Evolutionary conservation across 2,329 filamentous ascomycete species (phyloP).

Genomic region (Colletotrichum lupini): DNA sequence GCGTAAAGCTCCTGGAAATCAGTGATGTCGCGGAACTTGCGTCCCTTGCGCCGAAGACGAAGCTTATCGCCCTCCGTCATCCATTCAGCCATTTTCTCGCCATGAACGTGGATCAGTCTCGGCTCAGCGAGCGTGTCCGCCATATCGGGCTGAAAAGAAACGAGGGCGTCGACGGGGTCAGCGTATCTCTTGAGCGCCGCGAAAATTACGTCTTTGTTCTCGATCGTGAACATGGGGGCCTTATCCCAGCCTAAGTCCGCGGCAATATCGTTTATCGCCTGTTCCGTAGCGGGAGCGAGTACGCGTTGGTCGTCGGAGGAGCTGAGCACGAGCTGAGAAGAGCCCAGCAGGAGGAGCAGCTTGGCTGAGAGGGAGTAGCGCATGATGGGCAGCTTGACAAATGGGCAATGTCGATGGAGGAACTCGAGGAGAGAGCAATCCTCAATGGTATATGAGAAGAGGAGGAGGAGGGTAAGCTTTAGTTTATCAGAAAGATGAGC

Average conservation of each 20-base stretch:
- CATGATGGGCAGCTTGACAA: background rate
- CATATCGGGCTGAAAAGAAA: constrained; percentile 41
- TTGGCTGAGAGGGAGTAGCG: constrained; percentile 25
- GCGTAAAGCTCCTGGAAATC: constrained; percentile 64
- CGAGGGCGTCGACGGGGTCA: constrained; percentile 44
- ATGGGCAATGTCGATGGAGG: background rate
- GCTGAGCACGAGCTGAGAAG: constrained; percentile 20
- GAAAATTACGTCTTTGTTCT: constrained; percentile 35
- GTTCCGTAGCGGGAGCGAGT: background rate
- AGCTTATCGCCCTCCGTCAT: constrained; percentile 81
- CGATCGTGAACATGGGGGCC: background rate
- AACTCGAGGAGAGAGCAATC: background rate
- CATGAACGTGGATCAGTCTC: constrained; percentile 72
- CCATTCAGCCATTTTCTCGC: constrained; percentile 71
- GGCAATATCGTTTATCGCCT: background rate
- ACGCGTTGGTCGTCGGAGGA: constrained; percentile 19
- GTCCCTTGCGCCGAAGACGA: constrained; percentile 71
- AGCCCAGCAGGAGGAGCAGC: constrained; percentile 26
- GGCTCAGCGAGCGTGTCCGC: constrained; percentile 50
- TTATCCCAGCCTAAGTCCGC: background rate
- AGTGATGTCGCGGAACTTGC: constrained; percentile 81
- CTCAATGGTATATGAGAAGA: no score
- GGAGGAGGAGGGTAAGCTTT: background rate
- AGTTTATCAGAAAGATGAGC: background rate
- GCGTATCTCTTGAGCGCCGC: constrained; percentile 40